phyloP scores from a whole-genome alignment of 257 asterid species.

The Rubia yunnanensis region DNA sequence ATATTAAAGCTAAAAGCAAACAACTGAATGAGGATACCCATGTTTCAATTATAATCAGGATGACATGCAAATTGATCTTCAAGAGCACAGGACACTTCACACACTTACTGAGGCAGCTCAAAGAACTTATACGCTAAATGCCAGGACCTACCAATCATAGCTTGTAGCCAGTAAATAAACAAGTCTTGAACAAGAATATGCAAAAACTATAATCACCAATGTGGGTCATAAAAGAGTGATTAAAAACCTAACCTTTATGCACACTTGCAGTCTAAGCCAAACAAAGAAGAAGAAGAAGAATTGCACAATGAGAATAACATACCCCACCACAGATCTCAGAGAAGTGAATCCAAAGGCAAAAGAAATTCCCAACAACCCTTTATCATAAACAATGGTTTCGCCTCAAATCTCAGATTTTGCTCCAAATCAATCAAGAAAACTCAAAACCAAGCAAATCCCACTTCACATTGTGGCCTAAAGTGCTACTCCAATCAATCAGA shows the following conservation, averaged over 20 bases:
- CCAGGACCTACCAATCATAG: conserved; percentile 25
- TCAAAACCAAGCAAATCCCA: not conserved
- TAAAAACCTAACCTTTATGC: conserved; percentile 25
- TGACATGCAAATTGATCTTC: conserved; percentile 11
- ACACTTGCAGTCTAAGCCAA: conserved; percentile 41
- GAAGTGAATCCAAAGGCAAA: conserved; percentile 38
- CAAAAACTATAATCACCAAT: conserved; percentile 13
- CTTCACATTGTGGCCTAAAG: conserved; percentile 11
- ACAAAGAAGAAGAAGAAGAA: conserved; percentile 17
- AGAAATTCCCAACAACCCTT: conserved; percentile 33
- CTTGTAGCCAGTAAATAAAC: not conserved
- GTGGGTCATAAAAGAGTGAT: conserved; percentile 10
- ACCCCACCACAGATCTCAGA: conserved; percentile 39
- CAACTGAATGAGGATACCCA: conserved; percentile 27
- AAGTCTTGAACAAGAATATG: conserved; percentile 12
- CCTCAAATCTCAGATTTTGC: conserved; percentile 35
- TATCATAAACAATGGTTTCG: conserved; percentile 40
- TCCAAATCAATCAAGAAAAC: not conserved
- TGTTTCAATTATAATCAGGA: conserved; percentile 19
- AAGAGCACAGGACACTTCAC: conserved; percentile 23
- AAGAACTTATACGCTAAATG: conserved; percentile 28
- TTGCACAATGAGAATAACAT: conserved; percentile 17
- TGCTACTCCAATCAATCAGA: conserved; percentile 19
- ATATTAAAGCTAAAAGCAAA: not conserved
- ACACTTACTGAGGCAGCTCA: conserved; percentile 16